phyloP scores from a whole-genome alignment of 345 rosid genomes.

The Pugionium cornutum region DNA sequence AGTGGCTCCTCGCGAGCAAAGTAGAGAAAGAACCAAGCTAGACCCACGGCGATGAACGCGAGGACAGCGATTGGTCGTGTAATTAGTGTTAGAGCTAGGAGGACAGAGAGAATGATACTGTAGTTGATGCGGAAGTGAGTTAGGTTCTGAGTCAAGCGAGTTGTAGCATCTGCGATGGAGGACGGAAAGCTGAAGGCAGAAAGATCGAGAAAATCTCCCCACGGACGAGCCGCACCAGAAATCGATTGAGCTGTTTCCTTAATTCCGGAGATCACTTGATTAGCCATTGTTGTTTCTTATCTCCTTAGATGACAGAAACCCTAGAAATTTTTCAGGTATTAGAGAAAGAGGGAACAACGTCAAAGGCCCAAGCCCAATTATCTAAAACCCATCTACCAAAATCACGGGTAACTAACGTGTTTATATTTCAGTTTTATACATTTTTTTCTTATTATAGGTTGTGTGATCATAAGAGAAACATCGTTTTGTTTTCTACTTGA shows the following conservation, averaged over 20 bases:
- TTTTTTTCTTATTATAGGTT: no score
- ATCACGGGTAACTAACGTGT: no score
- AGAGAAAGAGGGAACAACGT: neutral
- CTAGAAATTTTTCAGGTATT: slow-evolving; percentile 1
- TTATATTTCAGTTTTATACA: no score
- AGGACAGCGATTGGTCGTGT: slow-evolving; percentile 59
- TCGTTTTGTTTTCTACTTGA: no score
- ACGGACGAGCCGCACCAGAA: slow-evolving; percentile 49
- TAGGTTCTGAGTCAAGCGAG: slow-evolving; percentile 64
- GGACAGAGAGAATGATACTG: slow-evolving; percentile 41
- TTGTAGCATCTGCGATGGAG: slow-evolving; percentile 53
- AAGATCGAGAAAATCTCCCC: slow-evolving; percentile 55
- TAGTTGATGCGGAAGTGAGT: slow-evolving; percentile 64
- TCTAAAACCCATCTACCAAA: neutral
- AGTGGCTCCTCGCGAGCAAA: slow-evolving; percentile 65
- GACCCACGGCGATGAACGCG: slow-evolving; percentile 46
- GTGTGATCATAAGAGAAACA: no score
- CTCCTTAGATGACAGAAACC: slow-evolving; percentile 23
- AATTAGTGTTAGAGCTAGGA: slow-evolving; percentile 53
- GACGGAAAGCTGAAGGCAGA: slow-evolving; percentile 53
- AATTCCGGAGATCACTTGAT: slow-evolving; percentile 45
- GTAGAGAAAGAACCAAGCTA: slow-evolving; percentile 69
- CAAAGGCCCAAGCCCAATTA: neutral
- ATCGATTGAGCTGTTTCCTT: slow-evolving; percentile 53
- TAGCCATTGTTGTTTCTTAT: slow-evolving; percentile 29